A percentile compares a stretch with the other conserved stretches of the same genome.
phyloP scores from a whole-genome alignment of 2,329 filamentous ascomycete genomes.

The Hymenoscyphus scutula region DNA sequence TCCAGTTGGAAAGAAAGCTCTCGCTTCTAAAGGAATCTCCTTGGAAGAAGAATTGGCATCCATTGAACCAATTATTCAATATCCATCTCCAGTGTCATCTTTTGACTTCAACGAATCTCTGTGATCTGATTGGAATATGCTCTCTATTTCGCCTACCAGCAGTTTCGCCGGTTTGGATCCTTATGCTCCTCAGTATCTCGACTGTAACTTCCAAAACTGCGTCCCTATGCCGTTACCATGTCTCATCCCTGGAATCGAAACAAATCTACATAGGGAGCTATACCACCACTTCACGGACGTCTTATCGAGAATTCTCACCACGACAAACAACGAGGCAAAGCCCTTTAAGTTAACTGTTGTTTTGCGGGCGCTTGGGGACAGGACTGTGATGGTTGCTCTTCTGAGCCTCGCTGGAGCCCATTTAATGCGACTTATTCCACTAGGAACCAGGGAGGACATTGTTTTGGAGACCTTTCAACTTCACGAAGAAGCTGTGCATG shows the following conservation, averaged over 20 bases:
- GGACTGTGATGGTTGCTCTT: constrained; percentile 22
- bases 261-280: constrained; percentile 18
- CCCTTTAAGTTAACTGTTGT: constrained; percentile 22
- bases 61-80: background rate
- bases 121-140: background rate
- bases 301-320: constrained; percentile 22
- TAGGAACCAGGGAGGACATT: background rate
- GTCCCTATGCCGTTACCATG: constrained; percentile 16
- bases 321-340: constrained; percentile 15
- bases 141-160: background rate
- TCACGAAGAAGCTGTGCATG: constrained; percentile 14
- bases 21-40: too few relatives aligned
- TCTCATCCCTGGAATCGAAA: constrained; percentile 22
- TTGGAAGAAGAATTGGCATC: background rate
- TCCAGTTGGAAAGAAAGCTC: background rate
- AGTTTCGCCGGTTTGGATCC: background rate
- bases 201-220: background rate
- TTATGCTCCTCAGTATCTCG: background rate
- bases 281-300: constrained; percentile 24
- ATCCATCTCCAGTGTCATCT: background rate
- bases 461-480: constrained; percentile 17
- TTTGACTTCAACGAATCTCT: background rate
- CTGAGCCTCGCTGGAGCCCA: constrained; percentile 26
- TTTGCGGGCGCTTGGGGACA: constrained; percentile 23
- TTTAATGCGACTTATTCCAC: constrained; percentile 13